Conservation (phyloP, 805 yeast species). For the Starmerella gropengiesseri region DNA sequence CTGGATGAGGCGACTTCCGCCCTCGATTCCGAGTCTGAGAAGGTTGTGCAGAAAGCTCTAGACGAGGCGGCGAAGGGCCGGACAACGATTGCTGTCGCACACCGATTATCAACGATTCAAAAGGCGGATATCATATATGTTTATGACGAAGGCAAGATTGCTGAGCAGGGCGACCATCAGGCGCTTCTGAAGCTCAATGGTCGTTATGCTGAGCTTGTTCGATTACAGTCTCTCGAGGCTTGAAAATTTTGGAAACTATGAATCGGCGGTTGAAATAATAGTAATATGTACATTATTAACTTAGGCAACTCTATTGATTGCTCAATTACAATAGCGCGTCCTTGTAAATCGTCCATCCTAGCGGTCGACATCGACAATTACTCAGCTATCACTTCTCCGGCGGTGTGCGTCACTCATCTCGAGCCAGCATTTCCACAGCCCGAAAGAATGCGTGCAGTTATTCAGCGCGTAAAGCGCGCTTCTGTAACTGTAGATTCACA, state of each 20-base stretch:
- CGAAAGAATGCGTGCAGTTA: slow-evolving; percentile 67
- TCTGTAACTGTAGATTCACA: slow-evolving; percentile 72
- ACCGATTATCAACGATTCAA: slow-evolving; percentile 59
- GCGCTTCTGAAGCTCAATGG: slow-evolving; percentile 36
- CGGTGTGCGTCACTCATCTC: no score
- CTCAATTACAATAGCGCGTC: no score
- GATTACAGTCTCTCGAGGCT: slow-evolving; percentile 32
- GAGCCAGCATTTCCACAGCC: background rate
- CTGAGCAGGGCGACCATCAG: slow-evolving; percentile 47
- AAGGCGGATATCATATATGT: slow-evolving; percentile 53
- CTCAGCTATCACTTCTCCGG: no score
- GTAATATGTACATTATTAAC: no score
- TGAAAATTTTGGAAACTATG: no score
- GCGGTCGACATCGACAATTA: no score
- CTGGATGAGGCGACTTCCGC: slow-evolving; percentile 89
- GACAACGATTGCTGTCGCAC: slow-evolving; percentile 79
- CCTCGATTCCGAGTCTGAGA: slow-evolving; percentile 69
- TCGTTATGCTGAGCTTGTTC: slow-evolving; percentile 34
- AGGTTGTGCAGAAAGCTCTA: slow-evolving; percentile 62
- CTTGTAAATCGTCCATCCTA: no score
- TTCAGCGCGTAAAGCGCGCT: slow-evolving; percentile 81
- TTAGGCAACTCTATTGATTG: no score
- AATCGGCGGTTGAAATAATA: no score
- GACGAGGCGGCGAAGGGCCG: slow-evolving; percentile 56
- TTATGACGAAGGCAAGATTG: slow-evolving; percentile 48